Base-by-base conservation (phyloP, 176 grass and related monocot species). In the Zoysia japonica region DNA sequence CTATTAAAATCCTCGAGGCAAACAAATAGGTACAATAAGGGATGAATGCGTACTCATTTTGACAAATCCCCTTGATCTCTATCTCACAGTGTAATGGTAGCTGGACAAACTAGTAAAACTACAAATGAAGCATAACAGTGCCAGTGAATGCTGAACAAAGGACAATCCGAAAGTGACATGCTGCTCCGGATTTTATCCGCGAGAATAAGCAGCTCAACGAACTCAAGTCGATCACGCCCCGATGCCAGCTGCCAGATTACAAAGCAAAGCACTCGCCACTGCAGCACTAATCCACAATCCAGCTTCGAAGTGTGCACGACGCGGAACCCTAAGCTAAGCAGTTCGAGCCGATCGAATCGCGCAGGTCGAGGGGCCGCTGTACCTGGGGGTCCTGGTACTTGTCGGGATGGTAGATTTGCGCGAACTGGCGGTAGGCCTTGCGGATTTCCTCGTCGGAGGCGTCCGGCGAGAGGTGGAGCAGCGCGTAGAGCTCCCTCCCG, bases 321-420 rank as follows among this genome's bases (percentile, higher is more conserved):
- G 44, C 12, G 3, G 10, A 48, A 71, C 78, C 77, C 87, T 76
- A 71, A 60, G 20, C 41, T 15, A 84, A 75, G 15, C 7, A 55
- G 28, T 49, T 70, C 20, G 6, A 67, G 28, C 11, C 48, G 20
- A 68, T 40, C 67, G 19, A 78, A 83, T 67, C 60, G 68, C 50
- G 20, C 1, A 1, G 48, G 15, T 44, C 44, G 76, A 63, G 6
- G 77, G 6, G 39, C 60, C 8, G 57, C 11, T 10, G 5, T 80
- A 96, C 93, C 76, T 96, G 88, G 19, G 59, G 55, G 19, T 92
- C 88, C 54, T 88, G 90, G 73, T 96, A 93, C 80, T 96, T 96
- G 85, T 96, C 93, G 41, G 93, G 93, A 72, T 93, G 93, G 88
- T 96, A 96, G 83, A 97, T 88, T 93, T 97, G 93, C 13, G 93